A percentile compares a stretch with the other conserved stretches of the same genome.
phyloP scores from a whole-genome alignment of 129 eudicot species.

The Logfia minima region DNA sequence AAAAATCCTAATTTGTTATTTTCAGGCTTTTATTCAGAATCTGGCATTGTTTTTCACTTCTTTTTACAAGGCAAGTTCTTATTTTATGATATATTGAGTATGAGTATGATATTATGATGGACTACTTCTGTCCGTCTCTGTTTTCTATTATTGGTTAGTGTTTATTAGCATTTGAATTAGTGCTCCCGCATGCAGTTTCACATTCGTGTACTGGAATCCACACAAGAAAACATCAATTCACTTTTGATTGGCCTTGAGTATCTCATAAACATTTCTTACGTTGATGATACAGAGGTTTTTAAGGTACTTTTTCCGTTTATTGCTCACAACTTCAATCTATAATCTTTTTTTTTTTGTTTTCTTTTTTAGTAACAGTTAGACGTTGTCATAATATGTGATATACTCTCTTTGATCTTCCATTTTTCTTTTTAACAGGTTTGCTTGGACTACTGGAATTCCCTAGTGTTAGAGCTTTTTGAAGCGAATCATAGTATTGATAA shows the following conservation, averaged over 20 bases:
- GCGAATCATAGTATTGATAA: conserved; percentile 77
- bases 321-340: neutral
- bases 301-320: conserved; percentile 48
- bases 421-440: conserved; percentile 60
- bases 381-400: neutral
- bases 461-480: conserved; percentile 86
- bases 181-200: conserved; percentile 58
- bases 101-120: neutral
- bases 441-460: conserved; percentile 96
- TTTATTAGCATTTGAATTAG: conserved; percentile 6
- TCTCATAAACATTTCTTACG: conserved; percentile 89
- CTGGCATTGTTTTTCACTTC: conserved; percentile 93
- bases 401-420: neutral
- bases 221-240: conserved; percentile 70
- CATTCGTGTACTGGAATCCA: conserved; percentile 77
- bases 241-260: conserved; percentile 82
- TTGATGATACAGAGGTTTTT: conserved; percentile 97
- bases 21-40: conserved; percentile 96
- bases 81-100: neutral
- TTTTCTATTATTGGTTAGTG: neutral
- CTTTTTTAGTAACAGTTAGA: neutral
- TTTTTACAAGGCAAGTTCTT: conserved; percentile 71
- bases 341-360: no score
- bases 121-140: neutral
- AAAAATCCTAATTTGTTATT: conserved; percentile 6